phyloP scores from a whole-genome alignment of 1,284 basidiomycete species.

The Sanghuangporus baumii region DNA sequence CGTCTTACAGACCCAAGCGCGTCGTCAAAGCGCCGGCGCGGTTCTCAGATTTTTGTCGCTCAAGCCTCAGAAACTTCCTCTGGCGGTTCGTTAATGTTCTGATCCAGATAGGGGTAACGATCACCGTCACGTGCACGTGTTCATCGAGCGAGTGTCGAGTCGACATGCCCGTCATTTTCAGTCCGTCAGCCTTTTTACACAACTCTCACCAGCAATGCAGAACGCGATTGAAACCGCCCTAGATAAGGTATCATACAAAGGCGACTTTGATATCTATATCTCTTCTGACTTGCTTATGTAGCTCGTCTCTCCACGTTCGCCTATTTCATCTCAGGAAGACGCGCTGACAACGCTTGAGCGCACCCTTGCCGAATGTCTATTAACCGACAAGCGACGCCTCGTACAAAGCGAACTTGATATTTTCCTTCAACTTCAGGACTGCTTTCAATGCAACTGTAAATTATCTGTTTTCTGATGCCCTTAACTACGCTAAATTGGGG shows the following conservation, averaged over 20 bases:
- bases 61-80: too few relatives aligned
- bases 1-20: too few relatives aligned
- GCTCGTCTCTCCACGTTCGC: slow-evolving; percentile 57
- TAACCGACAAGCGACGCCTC: slow-evolving; percentile 32
- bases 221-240: slow-evolving; percentile 48
- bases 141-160: background rate
- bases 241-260: slow-evolving; percentile 48
- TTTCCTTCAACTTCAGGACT: slow-evolving; percentile 64
- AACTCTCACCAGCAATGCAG: slow-evolving; percentile 4
- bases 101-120: too few relatives aligned
- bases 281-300: slow-evolving; percentile 24
- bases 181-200: slow-evolving; percentile 20
- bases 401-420: slow-evolving; percentile 29
- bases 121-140: background rate
- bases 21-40: too few relatives aligned
- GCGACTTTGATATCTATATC: background rate
- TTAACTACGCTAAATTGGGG: background rate
- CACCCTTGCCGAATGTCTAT: slow-evolving; percentile 51
- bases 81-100: too few relatives aligned
- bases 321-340: slow-evolving; percentile 40
- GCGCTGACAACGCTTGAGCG: slow-evolving; percentile 55
- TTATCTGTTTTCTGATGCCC: slow-evolving; percentile 7
- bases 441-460: slow-evolving; percentile 74
- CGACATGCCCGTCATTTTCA: background rate
- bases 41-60: too few relatives aligned